Conservation (phyloP, 2,329 filamentous ascomycete species). For the Paracoccidioides lutzii region DNA sequence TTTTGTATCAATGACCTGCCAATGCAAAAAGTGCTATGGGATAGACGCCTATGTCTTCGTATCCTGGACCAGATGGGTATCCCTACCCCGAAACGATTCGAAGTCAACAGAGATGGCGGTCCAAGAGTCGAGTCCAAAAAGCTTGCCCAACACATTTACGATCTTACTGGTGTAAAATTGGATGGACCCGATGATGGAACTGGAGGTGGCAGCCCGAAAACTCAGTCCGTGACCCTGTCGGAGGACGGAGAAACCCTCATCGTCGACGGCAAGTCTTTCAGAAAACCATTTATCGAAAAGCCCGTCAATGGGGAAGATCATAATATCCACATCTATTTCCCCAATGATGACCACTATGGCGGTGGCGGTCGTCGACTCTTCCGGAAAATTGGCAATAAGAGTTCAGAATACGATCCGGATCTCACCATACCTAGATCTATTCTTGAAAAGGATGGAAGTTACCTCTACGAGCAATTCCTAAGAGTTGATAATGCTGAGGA, state of each 20-base stretch:
- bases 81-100: slow-evolving; percentile 73
- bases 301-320: slow-evolving; percentile 97
- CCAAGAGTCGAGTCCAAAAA: slow-evolving; percentile 66
- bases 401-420: slow-evolving; percentile 78
- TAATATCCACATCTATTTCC: slow-evolving; percentile 97
- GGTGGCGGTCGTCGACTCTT: slow-evolving; percentile 87
- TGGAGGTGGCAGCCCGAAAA: slow-evolving; percentile 42
- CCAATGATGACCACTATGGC: slow-evolving; percentile 56
- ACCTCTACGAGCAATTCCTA: slow-evolving; percentile 95
- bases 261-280: slow-evolving; percentile 69
- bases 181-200: slow-evolving; percentile 57
- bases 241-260: slow-evolving; percentile 79
- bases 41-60: slow-evolving; percentile 74
- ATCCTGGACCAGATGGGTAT: slow-evolving; percentile 84
- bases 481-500: slow-evolving; percentile 94
- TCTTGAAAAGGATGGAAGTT: slow-evolving; percentile 68
- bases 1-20: slow-evolving; percentile 96
- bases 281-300: slow-evolving; percentile 96
- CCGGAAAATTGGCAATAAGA: slow-evolving; percentile 97
- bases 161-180: slow-evolving; percentile 64
- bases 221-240: slow-evolving; percentile 65
- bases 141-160: slow-evolving; percentile 64
- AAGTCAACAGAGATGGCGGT: slow-evolving; percentile 87
- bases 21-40: slow-evolving; percentile 96
- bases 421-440: slow-evolving; percentile 68